These are phyloP conservation scores for Coccomyxa sp. DNA, from an alignment of 139 green algal species.

Conservation along the genomic window DNA sequence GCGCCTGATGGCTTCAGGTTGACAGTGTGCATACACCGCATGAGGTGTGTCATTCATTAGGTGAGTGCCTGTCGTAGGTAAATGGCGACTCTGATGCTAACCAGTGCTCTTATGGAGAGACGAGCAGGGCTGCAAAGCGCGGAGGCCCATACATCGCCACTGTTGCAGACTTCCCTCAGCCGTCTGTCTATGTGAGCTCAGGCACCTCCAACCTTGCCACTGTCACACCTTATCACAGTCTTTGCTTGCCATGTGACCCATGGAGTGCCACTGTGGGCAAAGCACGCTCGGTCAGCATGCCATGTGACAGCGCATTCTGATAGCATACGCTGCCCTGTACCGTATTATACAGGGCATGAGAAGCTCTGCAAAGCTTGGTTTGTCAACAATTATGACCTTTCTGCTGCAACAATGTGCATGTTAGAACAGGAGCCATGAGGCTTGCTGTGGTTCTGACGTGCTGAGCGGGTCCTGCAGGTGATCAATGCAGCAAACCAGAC, in stretches of 20 bases:
- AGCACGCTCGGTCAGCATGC: not conserved
- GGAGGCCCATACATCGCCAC: constrained; percentile 1
- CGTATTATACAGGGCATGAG: not conserved
- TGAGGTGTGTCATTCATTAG: too few relatives aligned
- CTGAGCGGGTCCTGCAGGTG: not conserved
- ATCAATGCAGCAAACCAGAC: not conserved
- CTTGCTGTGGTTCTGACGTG: not conserved
- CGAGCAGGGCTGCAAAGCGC: not conserved
- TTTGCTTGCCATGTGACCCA: too few relatives aligned
- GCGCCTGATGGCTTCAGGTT: too few relatives aligned
- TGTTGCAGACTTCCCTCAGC: not conserved
- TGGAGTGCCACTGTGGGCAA: not conserved
- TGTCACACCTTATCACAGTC: not conserved
- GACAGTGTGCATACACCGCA: too few relatives aligned
- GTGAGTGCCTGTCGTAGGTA: too few relatives aligned
- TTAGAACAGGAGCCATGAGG: not conserved
- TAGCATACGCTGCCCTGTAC: not conserved
- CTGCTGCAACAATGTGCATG: not conserved
- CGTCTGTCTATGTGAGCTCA: constrained; percentile 11
- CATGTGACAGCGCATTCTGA: not conserved
- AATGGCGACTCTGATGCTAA: constrained; percentile 1
- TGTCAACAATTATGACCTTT: not conserved
- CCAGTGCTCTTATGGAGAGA: constrained; percentile 10
- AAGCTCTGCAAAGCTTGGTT: not conserved
- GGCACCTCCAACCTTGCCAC: not conserved